Conservation (phyloP, 371 early-diverging fungal genomes). For the Saksenaea vasiformis region DNA sequence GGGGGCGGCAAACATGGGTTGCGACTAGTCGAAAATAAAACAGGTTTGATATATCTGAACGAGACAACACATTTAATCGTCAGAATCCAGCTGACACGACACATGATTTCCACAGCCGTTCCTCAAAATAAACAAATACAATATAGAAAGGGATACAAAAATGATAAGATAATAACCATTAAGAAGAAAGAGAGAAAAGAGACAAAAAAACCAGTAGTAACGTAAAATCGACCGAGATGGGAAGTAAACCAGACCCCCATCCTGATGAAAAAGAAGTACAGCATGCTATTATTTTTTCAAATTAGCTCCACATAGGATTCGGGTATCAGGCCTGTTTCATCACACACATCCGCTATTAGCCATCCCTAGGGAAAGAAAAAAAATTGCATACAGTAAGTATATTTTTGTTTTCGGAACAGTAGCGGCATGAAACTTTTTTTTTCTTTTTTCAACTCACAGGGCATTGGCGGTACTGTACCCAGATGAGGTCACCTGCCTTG, state of each 20-base stretch:
- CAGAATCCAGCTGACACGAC: slow-evolving; percentile 1
- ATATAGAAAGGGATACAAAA: neutral
- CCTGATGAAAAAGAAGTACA: neutral
- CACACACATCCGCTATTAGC: slow-evolving; percentile 65
- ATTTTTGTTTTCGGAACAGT: neutral
- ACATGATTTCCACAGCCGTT: neutral
- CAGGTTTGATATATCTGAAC: neutral
- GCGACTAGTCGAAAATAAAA: neutral
- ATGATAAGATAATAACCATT: neutral
- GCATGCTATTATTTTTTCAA: neutral
- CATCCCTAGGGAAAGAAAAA: slow-evolving; percentile 47
- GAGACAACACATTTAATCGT: neutral
- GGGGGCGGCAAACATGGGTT: neutral
- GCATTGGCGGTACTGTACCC: slow-evolving; percentile 66
- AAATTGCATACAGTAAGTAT: neutral
- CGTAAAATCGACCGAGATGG: neutral
- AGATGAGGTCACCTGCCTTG: slow-evolving; percentile 61
- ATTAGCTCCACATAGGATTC: slow-evolving; percentile 69
- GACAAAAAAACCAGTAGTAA: neutral
- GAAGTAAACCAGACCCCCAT: slow-evolving; percentile 1
- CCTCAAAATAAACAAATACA: neutral
- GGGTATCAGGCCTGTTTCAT: slow-evolving; percentile 68
- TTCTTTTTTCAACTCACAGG: slow-evolving; percentile 24
- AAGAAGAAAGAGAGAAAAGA: neutral
- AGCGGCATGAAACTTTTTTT: neutral